Evolutionary conservation across 768 basidiomycete species (phyloP).

Genomic region (Tremella yokohamensis): DNA sequence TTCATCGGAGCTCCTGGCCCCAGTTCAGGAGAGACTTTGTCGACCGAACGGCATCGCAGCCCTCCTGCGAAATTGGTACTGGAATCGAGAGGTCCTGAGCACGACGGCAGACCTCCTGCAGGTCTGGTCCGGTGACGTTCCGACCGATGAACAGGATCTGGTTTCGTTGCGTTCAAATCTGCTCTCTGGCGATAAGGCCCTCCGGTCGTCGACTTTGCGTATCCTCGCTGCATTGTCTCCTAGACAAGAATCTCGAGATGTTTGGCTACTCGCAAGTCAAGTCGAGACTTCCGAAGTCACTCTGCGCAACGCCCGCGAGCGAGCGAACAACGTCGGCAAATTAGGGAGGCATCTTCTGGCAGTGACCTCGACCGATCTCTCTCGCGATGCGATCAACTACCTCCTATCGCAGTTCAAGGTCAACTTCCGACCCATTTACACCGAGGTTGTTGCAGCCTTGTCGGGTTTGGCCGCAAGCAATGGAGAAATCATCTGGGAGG

Average conservation of each 20-base stretch:
- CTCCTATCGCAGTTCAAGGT: conserved; percentile 77
- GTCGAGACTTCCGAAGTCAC: conserved; percentile 79
- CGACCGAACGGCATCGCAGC: conserved; percentile 1
- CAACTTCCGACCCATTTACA: conserved; percentile 85
- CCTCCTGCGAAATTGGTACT: conserved; percentile 23
- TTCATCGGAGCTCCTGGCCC: neutral
- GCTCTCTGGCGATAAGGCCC: conserved; percentile 66
- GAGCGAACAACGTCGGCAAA: conserved; percentile 71
- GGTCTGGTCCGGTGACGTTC: conserved; percentile 10
- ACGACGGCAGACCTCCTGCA: conserved; percentile 18
- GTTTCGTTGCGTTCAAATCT: conserved; percentile 57
- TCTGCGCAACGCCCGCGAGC: conserved; percentile 75
- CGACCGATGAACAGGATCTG: conserved; percentile 36
- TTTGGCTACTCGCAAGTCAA: conserved; percentile 58
- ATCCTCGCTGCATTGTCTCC: conserved; percentile 36
- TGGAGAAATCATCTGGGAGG: conserved; percentile 67
- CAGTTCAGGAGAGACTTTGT: conserved; percentile 8
- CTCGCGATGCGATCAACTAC: conserved; percentile 21
- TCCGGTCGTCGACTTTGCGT: conserved; percentile 63
- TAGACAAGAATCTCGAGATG: conserved; percentile 11
- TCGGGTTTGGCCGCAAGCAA: conserved; percentile 58
- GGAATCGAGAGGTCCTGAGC: conserved; percentile 39
- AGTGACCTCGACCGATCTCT: conserved; percentile 15
- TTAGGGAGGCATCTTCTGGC: conserved; percentile 55
- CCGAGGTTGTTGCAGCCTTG: conserved; percentile 69